phyloP scores from a whole-genome alignment of 805 yeast species.

The Teunomyces tritomae region DNA sequence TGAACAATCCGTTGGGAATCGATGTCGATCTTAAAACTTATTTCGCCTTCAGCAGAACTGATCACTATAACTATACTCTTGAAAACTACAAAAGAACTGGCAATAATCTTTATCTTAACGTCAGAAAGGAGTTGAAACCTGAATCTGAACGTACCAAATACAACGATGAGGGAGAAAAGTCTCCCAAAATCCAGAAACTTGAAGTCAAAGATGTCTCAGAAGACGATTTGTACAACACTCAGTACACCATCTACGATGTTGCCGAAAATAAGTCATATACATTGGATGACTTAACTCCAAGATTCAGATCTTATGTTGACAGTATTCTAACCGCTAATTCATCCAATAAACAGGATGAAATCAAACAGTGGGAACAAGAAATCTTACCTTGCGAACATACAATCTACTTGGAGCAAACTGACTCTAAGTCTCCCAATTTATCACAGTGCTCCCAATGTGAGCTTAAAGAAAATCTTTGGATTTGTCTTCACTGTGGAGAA shows the following conservation, averaged over 20 bases:
- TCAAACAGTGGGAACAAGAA: slow-evolving; percentile 91
- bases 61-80: slow-evolving; percentile 46
- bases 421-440: slow-evolving; percentile 23
- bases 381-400: slow-evolving; percentile 79
- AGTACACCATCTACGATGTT: slow-evolving; percentile 41
- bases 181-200: slow-evolving; percentile 56
- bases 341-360: slow-evolving; percentile 58
- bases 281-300: slow-evolving; percentile 18
- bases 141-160: slow-evolving; percentile 19
- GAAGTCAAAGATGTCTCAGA: slow-evolving; percentile 66
- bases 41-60: slow-evolving; percentile 59
- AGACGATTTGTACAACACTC: slow-evolving; percentile 55
- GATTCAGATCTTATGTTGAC: slow-evolving; percentile 32
- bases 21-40: slow-evolving; percentile 76
- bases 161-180: slow-evolving; percentile 23
- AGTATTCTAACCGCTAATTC: slow-evolving; percentile 58
- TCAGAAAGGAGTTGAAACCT: slow-evolving; percentile 51
- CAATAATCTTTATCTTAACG: slow-evolving; percentile 60
- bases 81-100: slow-evolving; percentile 52
- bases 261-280: slow-evolving; percentile 24
- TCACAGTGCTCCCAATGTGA: slow-evolving; percentile 57
- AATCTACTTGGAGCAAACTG: slow-evolving; percentile 45
- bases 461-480: slow-evolving; percentile 79
- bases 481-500: slow-evolving; percentile 88
- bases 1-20: slow-evolving; percentile 49